Percentiles rank a stretch among this genome's conserved stretches.
Conservation (phyloP, 768 basidiomycete genomes). For the Hericium erinaceus region DNA sequence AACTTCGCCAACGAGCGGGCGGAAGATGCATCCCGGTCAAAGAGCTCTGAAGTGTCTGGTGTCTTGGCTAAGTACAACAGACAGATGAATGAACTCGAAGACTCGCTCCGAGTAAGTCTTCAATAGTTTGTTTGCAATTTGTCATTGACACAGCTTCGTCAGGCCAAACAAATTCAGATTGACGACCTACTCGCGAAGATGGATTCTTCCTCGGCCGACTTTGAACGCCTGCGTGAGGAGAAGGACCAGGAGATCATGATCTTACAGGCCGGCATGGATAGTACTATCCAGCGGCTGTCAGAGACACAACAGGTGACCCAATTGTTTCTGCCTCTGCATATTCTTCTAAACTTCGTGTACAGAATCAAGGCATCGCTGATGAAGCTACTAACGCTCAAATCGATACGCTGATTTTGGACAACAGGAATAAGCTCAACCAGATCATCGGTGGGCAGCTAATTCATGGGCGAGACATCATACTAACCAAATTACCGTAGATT, state of each 20-base stretch:
- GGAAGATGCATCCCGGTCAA: slow-evolving; percentile 83
- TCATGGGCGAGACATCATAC: neutral
- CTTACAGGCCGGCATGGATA: slow-evolving; percentile 92
- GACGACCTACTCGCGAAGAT: slow-evolving; percentile 84
- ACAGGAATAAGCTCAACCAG: slow-evolving; percentile 94
- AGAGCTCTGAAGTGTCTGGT: slow-evolving; percentile 85
- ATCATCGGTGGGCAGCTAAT: slow-evolving; percentile 67
- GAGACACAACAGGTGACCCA: slow-evolving; percentile 72
- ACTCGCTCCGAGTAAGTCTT: slow-evolving; percentile 71
- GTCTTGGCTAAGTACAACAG: slow-evolving; percentile 92
- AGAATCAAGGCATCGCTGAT: slow-evolving; percentile 80
- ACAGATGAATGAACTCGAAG: slow-evolving; percentile 93
- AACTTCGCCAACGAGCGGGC: slow-evolving; percentile 97
- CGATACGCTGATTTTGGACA: slow-evolving; percentile 91
- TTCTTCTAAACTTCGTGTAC: slow-evolving; percentile 8
- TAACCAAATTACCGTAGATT: neutral
- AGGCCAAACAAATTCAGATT: slow-evolving; percentile 95
- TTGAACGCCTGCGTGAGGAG: slow-evolving; percentile 83
- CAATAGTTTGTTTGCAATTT: neutral
- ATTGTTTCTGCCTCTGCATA: neutral
- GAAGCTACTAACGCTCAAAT: slow-evolving; percentile 95
- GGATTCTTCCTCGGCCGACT: slow-evolving; percentile 60
- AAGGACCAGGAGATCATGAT: slow-evolving; percentile 96
- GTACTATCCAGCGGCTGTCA: slow-evolving; percentile 77
- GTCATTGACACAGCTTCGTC: slow-evolving; percentile 7